phyloP scores from a whole-genome alignment of 257 asterid genomes.

The Forsythia suspensa region DNA sequence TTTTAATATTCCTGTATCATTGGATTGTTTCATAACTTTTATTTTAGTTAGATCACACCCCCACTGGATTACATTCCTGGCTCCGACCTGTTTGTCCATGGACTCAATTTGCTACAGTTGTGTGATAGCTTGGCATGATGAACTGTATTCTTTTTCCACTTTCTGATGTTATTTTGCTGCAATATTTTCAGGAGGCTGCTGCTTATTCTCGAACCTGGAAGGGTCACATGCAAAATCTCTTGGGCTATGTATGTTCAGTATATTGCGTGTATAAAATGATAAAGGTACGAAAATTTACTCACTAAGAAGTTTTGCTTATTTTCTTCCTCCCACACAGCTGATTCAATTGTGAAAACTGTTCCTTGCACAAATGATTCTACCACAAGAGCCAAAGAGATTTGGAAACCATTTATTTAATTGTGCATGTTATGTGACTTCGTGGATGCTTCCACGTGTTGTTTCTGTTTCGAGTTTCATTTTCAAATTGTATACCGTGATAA shows the following conservation, averaged over 20 bases:
- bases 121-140: neutral
- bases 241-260: constrained; percentile 90
- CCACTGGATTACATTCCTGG: neutral
- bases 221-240: constrained; percentile 98
- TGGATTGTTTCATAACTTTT: neutral
- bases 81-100: neutral
- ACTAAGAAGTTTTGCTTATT: neutral
- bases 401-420: neutral
- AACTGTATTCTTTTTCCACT: constrained; percentile 2
- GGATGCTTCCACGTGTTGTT: neutral
- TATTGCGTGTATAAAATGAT: constrained; percentile 98
- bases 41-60: neutral
- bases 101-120: neutral
- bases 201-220: constrained; percentile 98
- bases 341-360: neutral
- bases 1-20: neutral
- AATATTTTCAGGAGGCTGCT: constrained; percentile 88
- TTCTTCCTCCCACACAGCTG: neutral
- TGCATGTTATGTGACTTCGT: neutral
- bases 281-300: constrained; percentile 50
- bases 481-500: neutral
- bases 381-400: neutral
- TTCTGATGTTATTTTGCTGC: constrained; percentile 24
- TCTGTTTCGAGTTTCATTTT: constrained; percentile 5
- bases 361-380: neutral